phyloP scores from a whole-genome alignment of 495 filamentous ascomycete genomes.

The Ramalina intermedia region DNA sequence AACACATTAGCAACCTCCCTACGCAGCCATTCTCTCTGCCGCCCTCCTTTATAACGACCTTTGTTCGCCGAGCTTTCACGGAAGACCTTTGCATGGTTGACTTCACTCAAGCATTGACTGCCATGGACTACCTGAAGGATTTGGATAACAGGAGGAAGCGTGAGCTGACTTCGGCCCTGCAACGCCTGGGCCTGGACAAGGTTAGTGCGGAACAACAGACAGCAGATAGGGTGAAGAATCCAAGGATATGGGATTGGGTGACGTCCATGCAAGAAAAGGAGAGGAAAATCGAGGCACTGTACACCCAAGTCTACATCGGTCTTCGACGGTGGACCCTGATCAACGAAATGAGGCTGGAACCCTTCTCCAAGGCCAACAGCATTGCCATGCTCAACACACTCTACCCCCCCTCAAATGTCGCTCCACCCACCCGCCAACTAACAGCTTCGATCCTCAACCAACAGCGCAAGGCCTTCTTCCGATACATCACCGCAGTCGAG shows the following conservation, averaged over 20 bases:
- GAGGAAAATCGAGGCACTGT: slow-evolving; percentile 43
- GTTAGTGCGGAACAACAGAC: slow-evolving; percentile 23
- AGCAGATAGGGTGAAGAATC: slow-evolving; percentile 29
- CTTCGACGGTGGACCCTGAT: slow-evolving; percentile 59
- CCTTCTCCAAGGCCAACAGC: slow-evolving; percentile 54
- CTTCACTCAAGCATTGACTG: slow-evolving; percentile 58
- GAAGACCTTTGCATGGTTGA: slow-evolving; percentile 43
- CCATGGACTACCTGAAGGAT: slow-evolving; percentile 57
- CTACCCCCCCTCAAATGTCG: slow-evolving; percentile 40
- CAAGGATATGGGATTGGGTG: slow-evolving; percentile 41
- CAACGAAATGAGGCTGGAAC: slow-evolving; percentile 52
- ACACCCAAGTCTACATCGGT: slow-evolving; percentile 51
- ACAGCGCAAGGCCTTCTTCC: slow-evolving; percentile 53
- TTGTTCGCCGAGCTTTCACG: slow-evolving; percentile 49
- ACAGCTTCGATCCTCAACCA: slow-evolving; percentile 36
- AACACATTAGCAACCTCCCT: slow-evolving; percentile 47
- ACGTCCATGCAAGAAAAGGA: slow-evolving; percentile 37
- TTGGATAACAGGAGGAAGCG: slow-evolving; percentile 50
- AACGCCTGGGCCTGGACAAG: slow-evolving; percentile 28
- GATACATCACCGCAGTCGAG: slow-evolving; percentile 47
- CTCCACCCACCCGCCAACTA: slow-evolving; percentile 38
- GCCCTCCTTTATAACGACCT: slow-evolving; percentile 50
- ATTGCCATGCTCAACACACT: slow-evolving; percentile 66
- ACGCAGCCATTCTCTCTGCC: slow-evolving; percentile 53
- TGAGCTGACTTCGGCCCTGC: slow-evolving; percentile 35